Conservation (phyloP, 1,139 yeast genomes). For the Scheffersomyces lignicola region DNA sequence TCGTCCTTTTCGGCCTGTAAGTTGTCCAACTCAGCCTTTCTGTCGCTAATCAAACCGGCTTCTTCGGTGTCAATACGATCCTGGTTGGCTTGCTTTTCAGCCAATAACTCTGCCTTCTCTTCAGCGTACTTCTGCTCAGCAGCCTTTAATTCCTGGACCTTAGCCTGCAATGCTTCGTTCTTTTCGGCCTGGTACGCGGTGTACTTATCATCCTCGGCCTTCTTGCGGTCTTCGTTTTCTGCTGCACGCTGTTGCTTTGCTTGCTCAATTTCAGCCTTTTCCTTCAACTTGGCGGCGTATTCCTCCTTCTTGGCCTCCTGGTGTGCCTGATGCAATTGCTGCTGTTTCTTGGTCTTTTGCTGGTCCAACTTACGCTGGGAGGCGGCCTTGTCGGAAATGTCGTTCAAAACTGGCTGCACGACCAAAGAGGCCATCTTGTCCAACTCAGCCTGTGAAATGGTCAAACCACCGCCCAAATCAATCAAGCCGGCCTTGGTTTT, state of each 20-base stretch:
- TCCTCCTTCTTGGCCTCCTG: slow-evolving; percentile 51
- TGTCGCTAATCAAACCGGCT: slow-evolving; percentile 35
- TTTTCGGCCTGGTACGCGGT: slow-evolving; percentile 31
- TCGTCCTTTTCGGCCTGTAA: slow-evolving; percentile 50
- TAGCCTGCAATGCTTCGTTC: slow-evolving; percentile 37
- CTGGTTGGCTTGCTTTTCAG: slow-evolving; percentile 41
- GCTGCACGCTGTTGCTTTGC: slow-evolving; percentile 40
- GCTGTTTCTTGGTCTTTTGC: slow-evolving; percentile 28
- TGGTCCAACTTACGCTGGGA: slow-evolving; percentile 68
- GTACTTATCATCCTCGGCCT: slow-evolving; percentile 39
- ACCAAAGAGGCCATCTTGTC: slow-evolving; percentile 78
- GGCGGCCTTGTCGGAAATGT: slow-evolving; percentile 69
- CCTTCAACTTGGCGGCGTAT: slow-evolving; percentile 50
- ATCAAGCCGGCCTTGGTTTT: slow-evolving; percentile 53
- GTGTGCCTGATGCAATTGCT: slow-evolving; percentile 35
- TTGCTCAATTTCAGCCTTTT: slow-evolving; percentile 36
- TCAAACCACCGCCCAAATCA: slow-evolving; percentile 87
- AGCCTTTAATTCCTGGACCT: slow-evolving; percentile 35
- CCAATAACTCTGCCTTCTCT: slow-evolving; percentile 38
- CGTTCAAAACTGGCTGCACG: slow-evolving; percentile 83
- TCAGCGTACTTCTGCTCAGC: slow-evolving; percentile 34
- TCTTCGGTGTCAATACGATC: slow-evolving; percentile 46
- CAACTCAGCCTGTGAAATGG: slow-evolving; percentile 73
- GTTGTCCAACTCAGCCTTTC: slow-evolving; percentile 44
- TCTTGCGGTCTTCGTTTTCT: slow-evolving; percentile 41